Percentiles rank a stretch among this genome's conserved stretches.
phyloP scores from a whole-genome alignment of 306 rosid species.

The Luffa acutangula region DNA sequence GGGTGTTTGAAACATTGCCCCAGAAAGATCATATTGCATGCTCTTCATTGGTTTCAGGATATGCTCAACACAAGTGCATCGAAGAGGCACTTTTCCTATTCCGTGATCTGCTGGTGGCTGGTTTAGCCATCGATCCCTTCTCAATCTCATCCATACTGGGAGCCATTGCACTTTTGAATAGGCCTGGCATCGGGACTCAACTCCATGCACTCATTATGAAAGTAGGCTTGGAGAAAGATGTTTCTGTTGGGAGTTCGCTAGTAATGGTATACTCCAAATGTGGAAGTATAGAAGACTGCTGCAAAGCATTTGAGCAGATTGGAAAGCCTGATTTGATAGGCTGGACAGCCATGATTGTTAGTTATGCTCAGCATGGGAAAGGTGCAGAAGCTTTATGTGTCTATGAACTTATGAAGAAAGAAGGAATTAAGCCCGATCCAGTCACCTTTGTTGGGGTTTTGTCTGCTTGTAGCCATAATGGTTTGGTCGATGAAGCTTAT shows the following conservation, averaged over 20 bases:
- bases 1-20: slow-evolving; percentile 44
- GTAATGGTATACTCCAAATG: slow-evolving; percentile 64
- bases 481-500: slow-evolving; percentile 67
- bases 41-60: slow-evolving; percentile 62
- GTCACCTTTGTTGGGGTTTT: slow-evolving; percentile 71
- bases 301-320: slow-evolving; percentile 48
- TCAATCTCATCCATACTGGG: slow-evolving; percentile 50
- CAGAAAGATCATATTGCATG: slow-evolving; percentile 45
- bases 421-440: slow-evolving; percentile 61
- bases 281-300: slow-evolving; percentile 61
- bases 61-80: slow-evolving; percentile 48
- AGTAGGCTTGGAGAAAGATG: slow-evolving; percentile 37
- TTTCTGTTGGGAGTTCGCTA: slow-evolving; percentile 58
- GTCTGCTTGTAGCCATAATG: slow-evolving; percentile 60
- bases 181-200: slow-evolving; percentile 37
- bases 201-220: slow-evolving; percentile 50
- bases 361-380: slow-evolving; percentile 75
- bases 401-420: slow-evolving; percentile 49
- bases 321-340: slow-evolving; percentile 58
- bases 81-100: slow-evolving; percentile 40
- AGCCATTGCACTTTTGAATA: slow-evolving; percentile 35
- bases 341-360: slow-evolving; percentile 63
- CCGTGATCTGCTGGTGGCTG: slow-evolving; percentile 31
- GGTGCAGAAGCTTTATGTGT: slow-evolving; percentile 56
- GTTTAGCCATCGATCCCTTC: slow-evolving; percentile 33